Conservation (phyloP, 2,329 filamentous ascomycete genomes). For the Falciphora oryzae region DNA sequence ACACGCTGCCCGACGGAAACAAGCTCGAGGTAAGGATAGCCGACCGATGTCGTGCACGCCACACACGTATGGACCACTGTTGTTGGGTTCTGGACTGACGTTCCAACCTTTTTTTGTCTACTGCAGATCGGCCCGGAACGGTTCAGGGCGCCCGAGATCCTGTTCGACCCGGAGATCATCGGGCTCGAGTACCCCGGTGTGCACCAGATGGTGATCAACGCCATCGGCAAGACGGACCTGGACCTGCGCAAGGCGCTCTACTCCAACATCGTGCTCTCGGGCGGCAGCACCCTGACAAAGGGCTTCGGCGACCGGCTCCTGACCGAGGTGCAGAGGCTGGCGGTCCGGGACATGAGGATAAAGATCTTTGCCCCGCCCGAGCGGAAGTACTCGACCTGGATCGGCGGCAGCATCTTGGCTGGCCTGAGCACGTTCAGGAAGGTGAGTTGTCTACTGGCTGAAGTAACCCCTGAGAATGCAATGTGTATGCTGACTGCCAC, state of each 20-base stretch:
- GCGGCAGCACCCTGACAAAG: conserved; percentile 92
- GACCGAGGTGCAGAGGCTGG: conserved; percentile 85
- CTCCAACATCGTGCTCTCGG: conserved; percentile 94
- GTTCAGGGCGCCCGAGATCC: conserved; percentile 92
- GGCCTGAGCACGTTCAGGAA: conserved; percentile 98
- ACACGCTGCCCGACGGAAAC: conserved; percentile 91
- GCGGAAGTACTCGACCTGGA: conserved; percentile 98
- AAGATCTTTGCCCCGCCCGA: conserved; percentile 98
- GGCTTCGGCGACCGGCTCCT: conserved; percentile 92
- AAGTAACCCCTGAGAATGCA: not conserved
- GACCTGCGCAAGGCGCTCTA: conserved; percentile 92
- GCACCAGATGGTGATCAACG: conserved; percentile 95
- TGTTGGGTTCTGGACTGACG: too few species aligned
- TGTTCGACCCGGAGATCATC: conserved; percentile 96
- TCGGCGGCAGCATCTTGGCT: conserved; percentile 93
- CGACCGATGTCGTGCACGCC: conserved; percentile 10
- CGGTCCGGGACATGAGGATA: conserved; percentile 98
- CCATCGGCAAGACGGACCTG: conserved; percentile 91
- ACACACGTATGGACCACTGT: not conserved
- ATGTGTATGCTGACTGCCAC: not conserved
- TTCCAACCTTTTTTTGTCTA: not conserved
- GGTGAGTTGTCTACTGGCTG: conserved; percentile 45
- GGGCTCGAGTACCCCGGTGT: conserved; percentile 94
- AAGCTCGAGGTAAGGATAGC: too few species aligned
- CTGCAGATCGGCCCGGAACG: conserved; percentile 80